Evolutionary conservation across 2,329 filamentous ascomycete species (phyloP).

Genomic region (Pseudocercospora pini-densiflorae): DNA sequence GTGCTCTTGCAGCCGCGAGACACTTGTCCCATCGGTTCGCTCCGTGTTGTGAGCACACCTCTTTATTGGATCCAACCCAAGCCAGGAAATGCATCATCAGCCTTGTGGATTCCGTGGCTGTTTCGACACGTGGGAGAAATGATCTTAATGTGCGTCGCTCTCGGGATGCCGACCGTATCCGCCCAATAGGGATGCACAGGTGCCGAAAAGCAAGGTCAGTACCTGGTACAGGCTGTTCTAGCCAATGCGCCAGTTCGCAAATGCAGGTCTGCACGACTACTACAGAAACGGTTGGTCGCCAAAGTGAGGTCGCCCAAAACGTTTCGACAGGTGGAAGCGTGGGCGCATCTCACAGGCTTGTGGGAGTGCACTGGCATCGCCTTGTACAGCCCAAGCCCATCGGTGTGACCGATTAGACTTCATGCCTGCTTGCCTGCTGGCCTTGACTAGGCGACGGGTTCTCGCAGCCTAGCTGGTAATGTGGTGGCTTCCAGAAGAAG

Average conservation of each 20-base stretch:
- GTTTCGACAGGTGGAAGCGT: constrained; percentile 3
- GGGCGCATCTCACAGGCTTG: constrained; percentile 19
- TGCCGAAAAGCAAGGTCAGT: constrained; percentile 3
- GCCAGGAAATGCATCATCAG: constrained; percentile 10
- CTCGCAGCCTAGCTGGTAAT: constrained; percentile 13
- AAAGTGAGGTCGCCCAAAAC: constrained; percentile 7
- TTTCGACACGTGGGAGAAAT: constrained; percentile 9
- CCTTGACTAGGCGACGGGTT: constrained; percentile 8
- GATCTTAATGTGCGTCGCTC: constrained; percentile 1
- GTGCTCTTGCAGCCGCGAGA: constrained; percentile 2
- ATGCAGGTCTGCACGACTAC: constrained; percentile 7
- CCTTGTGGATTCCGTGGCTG: constrained; percentile 10
- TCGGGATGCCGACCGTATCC: constrained; percentile 15
- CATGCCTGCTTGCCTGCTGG: constrained; percentile 13
- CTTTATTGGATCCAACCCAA: constrained; percentile 6
- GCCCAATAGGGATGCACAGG: constrained; percentile 13
- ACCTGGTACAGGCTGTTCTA: constrained; percentile 17
- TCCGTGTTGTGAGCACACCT: constrained; percentile 6
- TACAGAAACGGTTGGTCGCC: constrained; percentile 1
- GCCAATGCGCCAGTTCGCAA: constrained; percentile 15
- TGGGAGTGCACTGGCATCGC: constrained; percentile 20
- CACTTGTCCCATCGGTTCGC: constrained; percentile 15
- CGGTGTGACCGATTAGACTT: constrained; percentile 25
- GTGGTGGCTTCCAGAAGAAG: constrained; percentile 12
- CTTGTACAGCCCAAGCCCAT: constrained; percentile 22